phyloP scores from a whole-genome alignment of 2,329 filamentous ascomycete genomes.

The Blumeria hordei region DNA sequence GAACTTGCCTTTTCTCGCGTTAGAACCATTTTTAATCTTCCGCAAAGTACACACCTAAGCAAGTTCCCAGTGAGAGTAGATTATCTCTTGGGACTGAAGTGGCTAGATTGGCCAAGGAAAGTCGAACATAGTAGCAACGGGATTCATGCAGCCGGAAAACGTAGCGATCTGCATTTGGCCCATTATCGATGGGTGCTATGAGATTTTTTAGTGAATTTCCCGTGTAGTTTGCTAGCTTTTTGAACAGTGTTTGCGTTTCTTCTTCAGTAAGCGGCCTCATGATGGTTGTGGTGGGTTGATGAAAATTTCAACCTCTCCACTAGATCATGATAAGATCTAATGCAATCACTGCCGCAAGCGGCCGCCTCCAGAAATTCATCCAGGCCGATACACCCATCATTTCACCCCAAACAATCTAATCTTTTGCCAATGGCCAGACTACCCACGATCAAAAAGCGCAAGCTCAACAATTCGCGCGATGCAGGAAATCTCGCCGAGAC shows the following conservation, averaged over 20 bases:
- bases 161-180: conserved; percentile 47
- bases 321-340: too few relatives aligned
- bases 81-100: conserved; percentile 63
- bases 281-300: conserved; percentile 1
- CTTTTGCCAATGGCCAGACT: not conserved
- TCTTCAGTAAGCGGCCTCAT: conserved; percentile 67
- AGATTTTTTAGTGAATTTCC: conserved; percentile 68
- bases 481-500: not conserved
- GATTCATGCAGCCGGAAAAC: conserved; percentile 67
- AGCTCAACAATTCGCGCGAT: not conserved
- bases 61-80: conserved; percentile 71
- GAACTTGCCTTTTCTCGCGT: conserved; percentile 46
- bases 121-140: conserved; percentile 73
- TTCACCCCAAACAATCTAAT: too few relatives aligned
- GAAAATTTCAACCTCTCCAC: not conserved
- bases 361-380: too few relatives aligned
- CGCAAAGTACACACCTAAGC: conserved; percentile 28
- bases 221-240: conserved; percentile 85
- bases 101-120: conserved; percentile 75
- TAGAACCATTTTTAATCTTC: conserved; percentile 3
- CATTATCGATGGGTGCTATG: conserved; percentile 47
- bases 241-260: conserved; percentile 63
- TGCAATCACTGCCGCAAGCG: too few relatives aligned
- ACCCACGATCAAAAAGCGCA: not conserved
- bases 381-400: too few relatives aligned